Evolutionary conservation across 1,284 basidiomycete species (phyloP).

Genomic region (Leccinum fallax): DNA sequence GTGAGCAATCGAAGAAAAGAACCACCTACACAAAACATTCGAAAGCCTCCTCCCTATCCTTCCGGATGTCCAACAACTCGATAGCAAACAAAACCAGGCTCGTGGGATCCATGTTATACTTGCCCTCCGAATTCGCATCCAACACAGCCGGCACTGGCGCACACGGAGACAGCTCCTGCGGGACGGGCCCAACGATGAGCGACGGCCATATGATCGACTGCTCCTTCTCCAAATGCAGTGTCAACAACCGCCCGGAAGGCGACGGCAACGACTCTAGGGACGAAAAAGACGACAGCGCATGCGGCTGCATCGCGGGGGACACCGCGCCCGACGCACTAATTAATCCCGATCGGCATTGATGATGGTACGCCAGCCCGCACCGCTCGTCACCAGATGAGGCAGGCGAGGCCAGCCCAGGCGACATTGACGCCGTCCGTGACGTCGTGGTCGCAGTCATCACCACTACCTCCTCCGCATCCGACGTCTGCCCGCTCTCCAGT

Average conservation of each 20-base stretch:
- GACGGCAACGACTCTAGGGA: slow-evolving; percentile 70
- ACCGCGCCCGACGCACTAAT: slow-evolving; percentile 49
- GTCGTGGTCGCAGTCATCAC: slow-evolving; percentile 20
- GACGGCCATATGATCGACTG: slow-evolving; percentile 79
- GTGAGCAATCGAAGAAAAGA: not conserved
- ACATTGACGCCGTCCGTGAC: slow-evolving; percentile 34
- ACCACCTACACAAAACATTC: slow-evolving; percentile 73
- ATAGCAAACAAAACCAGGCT: slow-evolving; percentile 69
- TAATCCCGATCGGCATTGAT: slow-evolving; percentile 36
- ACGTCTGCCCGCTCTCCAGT: slow-evolving; percentile 60
- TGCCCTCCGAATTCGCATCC: slow-evolving; percentile 52
- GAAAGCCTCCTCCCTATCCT: slow-evolving; percentile 72
- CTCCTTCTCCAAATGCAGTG: slow-evolving; percentile 77
- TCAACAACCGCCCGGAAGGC: slow-evolving; percentile 64
- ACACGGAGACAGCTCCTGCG: slow-evolving; percentile 55
- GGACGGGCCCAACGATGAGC: slow-evolving; percentile 71
- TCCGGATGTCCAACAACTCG: slow-evolving; percentile 70
- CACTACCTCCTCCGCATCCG: slow-evolving; percentile 64
- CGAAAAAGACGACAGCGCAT: slow-evolving; percentile 66
- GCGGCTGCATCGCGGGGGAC: slow-evolving; percentile 56
- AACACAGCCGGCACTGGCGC: slow-evolving; percentile 54
- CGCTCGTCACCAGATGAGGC: slow-evolving; percentile 56
- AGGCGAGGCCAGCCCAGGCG: slow-evolving; percentile 63
- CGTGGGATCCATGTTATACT: slow-evolving; percentile 82
- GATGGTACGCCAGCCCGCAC: slow-evolving; percentile 25